phyloP scores from a whole-genome alignment of 2,329 filamentous ascomycete species.

The Ophiosphaerella korrae region DNA sequence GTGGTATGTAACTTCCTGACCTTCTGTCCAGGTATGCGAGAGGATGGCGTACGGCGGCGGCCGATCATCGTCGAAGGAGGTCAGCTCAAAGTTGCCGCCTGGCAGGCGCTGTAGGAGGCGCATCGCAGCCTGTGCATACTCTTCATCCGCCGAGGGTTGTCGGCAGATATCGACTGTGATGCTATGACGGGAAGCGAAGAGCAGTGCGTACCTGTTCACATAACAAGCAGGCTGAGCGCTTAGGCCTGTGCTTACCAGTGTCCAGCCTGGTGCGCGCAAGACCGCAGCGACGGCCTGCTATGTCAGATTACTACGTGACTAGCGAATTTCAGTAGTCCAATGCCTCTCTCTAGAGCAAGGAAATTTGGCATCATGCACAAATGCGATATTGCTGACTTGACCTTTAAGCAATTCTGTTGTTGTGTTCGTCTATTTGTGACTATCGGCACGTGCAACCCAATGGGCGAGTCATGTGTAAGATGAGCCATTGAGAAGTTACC shows the following conservation, averaged over 20 bases:
- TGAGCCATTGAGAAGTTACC: background rate
- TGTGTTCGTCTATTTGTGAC: background rate
- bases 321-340: background rate
- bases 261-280: background rate
- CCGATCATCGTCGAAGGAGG: conserved; percentile 7
- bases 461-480: too few relatives aligned
- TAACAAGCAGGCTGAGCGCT: background rate
- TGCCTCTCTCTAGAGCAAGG: background rate
- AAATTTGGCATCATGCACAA: background rate
- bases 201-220: background rate
- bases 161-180: background rate
- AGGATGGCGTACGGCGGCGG: conserved; percentile 4
- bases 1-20: conserved; percentile 6
- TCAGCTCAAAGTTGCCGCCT: conserved; percentile 3
- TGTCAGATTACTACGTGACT: background rate
- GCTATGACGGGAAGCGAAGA: background rate
- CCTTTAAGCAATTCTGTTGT: background rate
- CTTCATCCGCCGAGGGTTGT: background rate
- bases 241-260: background rate
- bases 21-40: conserved; percentile 9
- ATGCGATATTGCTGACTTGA: background rate
- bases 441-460: too few relatives aligned
- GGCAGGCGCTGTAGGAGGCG: conserved; percentile 6
- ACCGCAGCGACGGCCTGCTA: background rate
- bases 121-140: conserved; percentile 1